Percentiles rank a stretch among this genome's conserved stretches.
phyloP scores from a whole-genome alignment of 23 red algal genomes.

The Gracilaria gracilis region DNA sequence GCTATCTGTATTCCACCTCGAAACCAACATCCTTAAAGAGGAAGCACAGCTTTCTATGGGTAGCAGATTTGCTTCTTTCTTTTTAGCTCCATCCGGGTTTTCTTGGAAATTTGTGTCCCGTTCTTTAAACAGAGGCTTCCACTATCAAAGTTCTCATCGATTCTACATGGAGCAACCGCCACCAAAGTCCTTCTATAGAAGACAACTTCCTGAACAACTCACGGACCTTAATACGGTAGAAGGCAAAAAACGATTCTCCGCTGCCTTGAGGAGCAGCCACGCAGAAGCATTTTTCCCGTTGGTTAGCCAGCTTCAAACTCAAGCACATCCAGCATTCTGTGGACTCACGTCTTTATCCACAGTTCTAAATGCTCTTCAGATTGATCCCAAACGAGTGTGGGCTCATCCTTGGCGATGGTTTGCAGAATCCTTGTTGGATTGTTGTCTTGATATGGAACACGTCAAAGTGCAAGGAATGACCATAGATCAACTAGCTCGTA shows the following conservation, averaged over 20 bases:
- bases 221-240: conserved; percentile 44
- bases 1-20: not conserved
- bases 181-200: conserved; percentile 67
- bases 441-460: conserved; percentile 69
- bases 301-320: conserved; percentile 66
- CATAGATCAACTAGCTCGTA: conserved; percentile 73
- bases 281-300: conserved; percentile 82
- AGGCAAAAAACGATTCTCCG: conserved; percentile 52
- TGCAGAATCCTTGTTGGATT: conserved; percentile 77
- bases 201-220: conserved; percentile 44
- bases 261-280: conserved; percentile 22
- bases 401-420: conserved; percentile 89
- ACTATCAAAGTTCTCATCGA: not conserved
- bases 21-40: not conserved
- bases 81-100: not conserved
- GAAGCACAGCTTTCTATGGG: not conserved
- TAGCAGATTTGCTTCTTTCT: not conserved
- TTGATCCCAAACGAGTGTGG: conserved; percentile 86
- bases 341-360: conserved; percentile 72
- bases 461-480: conserved; percentile 66
- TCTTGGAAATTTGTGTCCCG: not conserved
- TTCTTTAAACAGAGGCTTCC: not conserved
- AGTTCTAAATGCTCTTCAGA: conserved; percentile 80
- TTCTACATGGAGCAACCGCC: not conserved
- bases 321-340: conserved; percentile 82